These are phyloP conservation scores for Malassezia brasiliensis DNA, from an alignment of 1,284 basidiomycete species.

Conservation along the genomic window DNA sequence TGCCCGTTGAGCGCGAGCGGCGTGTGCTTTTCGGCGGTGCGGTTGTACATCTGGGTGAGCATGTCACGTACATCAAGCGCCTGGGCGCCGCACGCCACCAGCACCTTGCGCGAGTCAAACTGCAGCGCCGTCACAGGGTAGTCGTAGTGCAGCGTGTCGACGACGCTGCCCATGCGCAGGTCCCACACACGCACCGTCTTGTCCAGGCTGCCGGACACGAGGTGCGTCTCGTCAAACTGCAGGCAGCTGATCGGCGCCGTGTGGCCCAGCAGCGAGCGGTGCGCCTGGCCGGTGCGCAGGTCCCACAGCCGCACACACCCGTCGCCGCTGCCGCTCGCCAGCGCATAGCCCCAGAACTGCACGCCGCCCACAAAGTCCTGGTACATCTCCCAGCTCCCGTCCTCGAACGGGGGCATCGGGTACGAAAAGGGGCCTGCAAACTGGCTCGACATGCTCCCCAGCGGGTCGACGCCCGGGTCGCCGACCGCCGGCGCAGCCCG, in stretches of 20 bases:
- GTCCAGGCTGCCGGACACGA: conserved; percentile 83
- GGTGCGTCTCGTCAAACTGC: conserved; percentile 92
- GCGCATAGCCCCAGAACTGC: conserved; percentile 96
- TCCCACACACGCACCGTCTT: conserved; percentile 75
- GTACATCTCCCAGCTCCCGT: conserved; percentile 86
- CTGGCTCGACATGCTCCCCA: conserved; percentile 24
- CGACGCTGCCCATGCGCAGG: conserved; percentile 74
- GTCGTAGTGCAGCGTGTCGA: conserved; percentile 83
- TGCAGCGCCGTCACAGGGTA: conserved; percentile 82
- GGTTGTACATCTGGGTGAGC: conserved; percentile 70
- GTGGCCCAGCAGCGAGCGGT: conserved; percentile 84
- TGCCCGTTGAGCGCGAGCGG: conserved; percentile 81
- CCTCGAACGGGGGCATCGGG: conserved; percentile 75
- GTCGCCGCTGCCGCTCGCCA: conserved; percentile 92
- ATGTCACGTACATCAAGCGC: conserved; percentile 64
- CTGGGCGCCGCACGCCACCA: conserved; percentile 87
- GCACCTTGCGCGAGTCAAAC: conserved; percentile 83
- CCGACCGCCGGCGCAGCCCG: not conserved
- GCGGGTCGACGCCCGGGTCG: conserved; percentile 11
- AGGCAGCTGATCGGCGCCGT: conserved; percentile 85
- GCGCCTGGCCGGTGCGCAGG: conserved; percentile 92
- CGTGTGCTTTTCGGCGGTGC: conserved; percentile 80
- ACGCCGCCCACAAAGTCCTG: conserved; percentile 94
- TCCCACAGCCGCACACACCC: conserved; percentile 99
- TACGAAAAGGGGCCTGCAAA: conserved; percentile 53